Evolutionary conservation across 2,329 filamentous ascomycete species (phyloP), one percentile per base, ranked within the genome.

Genomic region (Orbilia oligospora): DNA sequence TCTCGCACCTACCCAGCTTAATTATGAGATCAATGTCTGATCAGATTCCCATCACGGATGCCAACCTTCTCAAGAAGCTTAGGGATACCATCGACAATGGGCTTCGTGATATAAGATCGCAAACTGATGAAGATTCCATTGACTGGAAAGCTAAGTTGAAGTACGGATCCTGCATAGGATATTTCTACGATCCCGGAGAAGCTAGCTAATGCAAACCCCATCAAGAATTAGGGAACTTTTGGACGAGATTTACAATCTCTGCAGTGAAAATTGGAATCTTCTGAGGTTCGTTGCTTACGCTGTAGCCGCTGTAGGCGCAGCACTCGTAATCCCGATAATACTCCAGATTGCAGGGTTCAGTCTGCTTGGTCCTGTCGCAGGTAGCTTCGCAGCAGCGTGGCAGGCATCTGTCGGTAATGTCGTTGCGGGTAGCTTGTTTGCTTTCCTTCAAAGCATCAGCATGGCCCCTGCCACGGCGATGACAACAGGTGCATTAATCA

Each of bases 341-440:
- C 73, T 77, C 24, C n/a, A 67, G 27, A 61, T 77, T 3, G 73
- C 73, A 14, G 73, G 73, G 1, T 77, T 77, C 48, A 33, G 73
- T 20, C 30, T 67, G 14, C 3, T 36, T 3, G 73, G 73, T 12
- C 58, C 61, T 12, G 67, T 77, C 12, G 61, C 51, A n/a, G 55
- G 69, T 5, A 69, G 46, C 41, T 51, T 73, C 38, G 73, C 66
- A 12, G 66, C 68, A 18, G 10, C 12, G 1, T 72, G 67, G 72
- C 73, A 70, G 33, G 55, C 76, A 18, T 30, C 14, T 16, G 68
- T 76, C n/a, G 76, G 76, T 1, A 30, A 70, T 20, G 73, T 77
- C 10, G 68, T 64, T 12, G 55, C 69, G 3, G 64, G 46, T 20
- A 80, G 64, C 38, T 64, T 80, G 18, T 80, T 80, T n/a, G 67